Conservation (phyloP, 2,329 filamentous ascomycete species). For the Stachybotrys elegans region DNA sequence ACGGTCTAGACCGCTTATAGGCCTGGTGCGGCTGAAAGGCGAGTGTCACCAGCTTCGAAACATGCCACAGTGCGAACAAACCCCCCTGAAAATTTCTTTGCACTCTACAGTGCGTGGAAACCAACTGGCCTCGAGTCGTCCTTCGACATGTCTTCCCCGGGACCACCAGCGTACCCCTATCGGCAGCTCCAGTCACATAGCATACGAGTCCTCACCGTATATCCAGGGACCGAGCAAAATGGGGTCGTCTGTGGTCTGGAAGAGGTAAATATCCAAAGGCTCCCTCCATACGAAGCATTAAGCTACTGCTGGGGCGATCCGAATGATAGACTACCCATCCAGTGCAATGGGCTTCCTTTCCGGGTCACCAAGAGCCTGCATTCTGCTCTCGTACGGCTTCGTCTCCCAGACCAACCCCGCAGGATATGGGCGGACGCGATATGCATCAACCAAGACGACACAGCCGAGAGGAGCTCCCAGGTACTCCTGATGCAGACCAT, state of each 20-base stretch:
- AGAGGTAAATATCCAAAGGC: background rate
- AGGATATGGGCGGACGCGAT: constrained; percentile 17
- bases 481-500: constrained; percentile 19
- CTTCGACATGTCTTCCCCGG: too few relatives aligned
- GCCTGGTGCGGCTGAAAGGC: too few relatives aligned
- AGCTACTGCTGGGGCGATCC: constrained; percentile 16
- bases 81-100: too few relatives aligned
- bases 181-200: background rate
- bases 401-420: constrained; percentile 1
- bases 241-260: background rate
- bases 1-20: too few relatives aligned
- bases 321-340: constrained; percentile 3
- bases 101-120: too few relatives aligned
- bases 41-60: too few relatives aligned
- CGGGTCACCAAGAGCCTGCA: constrained; percentile 6
- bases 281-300: constrained; percentile 13
- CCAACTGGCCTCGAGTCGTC: too few relatives aligned
- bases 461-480: constrained; percentile 16
- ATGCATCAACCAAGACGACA: constrained; percentile 21
- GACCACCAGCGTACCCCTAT: background rate
- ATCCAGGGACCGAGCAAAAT: background rate
- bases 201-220: background rate
- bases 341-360: constrained; percentile 8
- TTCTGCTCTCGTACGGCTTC: constrained; percentile 5
- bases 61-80: too few relatives aligned